Evolutionary conservation across 140 eudicot genomes (phyloP).

Genomic region (Senecio squalidus): DNA sequence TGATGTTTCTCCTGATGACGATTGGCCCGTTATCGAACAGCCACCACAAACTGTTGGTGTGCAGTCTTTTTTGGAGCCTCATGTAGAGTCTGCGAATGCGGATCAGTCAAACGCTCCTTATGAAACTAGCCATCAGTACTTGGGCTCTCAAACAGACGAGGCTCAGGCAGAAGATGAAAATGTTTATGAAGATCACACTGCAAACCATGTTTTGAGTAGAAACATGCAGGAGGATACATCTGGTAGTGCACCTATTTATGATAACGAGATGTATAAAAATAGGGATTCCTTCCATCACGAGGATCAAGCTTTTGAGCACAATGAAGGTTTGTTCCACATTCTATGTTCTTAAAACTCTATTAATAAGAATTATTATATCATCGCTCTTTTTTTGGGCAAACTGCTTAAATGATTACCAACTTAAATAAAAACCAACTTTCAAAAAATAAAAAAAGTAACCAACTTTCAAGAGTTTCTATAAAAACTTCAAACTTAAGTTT

Average conservation of each 20-base stretch:
- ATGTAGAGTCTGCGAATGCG: slow-evolving; percentile 42
- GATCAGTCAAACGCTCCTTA: slow-evolving; percentile 30
- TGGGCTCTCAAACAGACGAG: slow-evolving; percentile 40
- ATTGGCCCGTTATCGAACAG: slow-evolving; percentile 88
- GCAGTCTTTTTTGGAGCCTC: slow-evolving; percentile 30
- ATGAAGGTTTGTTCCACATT: slow-evolving; percentile 71
- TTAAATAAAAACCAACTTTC: too few species aligned
- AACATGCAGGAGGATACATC: slow-evolving; percentile 43
- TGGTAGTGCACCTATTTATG: slow-evolving; percentile 43
- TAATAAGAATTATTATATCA: too few species aligned
- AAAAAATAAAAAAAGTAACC: too few species aligned
- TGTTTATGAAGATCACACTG: slow-evolving; percentile 33
- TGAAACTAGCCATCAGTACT: slow-evolving; percentile 34
- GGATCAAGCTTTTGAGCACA: slow-evolving; percentile 41
- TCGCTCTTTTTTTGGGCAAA: too few species aligned
- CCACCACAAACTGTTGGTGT: slow-evolving; percentile 41
- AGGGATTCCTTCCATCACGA: slow-evolving; percentile 45
- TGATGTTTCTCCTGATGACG: slow-evolving; percentile 49
- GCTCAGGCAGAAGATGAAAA: slow-evolving; percentile 46
- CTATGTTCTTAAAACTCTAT: too few species aligned
- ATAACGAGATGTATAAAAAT: slow-evolving; percentile 39
- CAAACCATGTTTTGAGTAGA: slow-evolving; percentile 38
- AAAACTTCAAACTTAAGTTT: neutral
- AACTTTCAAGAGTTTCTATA: neutral
- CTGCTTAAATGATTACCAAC: too few species aligned